Evolutionary conservation across 2,329 filamentous ascomycete species (phyloP).

Genomic region (Penicillium olsonii): DNA sequence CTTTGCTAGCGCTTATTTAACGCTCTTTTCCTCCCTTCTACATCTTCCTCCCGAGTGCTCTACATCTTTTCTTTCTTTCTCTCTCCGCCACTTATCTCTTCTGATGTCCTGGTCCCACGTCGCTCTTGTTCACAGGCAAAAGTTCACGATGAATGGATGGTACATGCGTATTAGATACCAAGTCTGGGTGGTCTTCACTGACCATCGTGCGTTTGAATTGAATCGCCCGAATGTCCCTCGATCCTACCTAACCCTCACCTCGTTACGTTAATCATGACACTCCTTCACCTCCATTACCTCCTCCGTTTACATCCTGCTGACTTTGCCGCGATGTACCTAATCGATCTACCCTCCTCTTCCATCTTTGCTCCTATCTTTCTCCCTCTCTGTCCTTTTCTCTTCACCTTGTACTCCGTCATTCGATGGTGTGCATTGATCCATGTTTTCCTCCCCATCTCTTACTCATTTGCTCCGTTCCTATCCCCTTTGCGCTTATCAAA

Average conservation of each 20-base stretch:
- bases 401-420: conserved; percentile 1
- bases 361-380: background rate
- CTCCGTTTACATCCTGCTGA: conserved; percentile 7
- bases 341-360: background rate
- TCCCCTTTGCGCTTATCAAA: conserved; percentile 4
- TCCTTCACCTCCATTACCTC: conserved; percentile 1
- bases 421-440: conserved; percentile 5
- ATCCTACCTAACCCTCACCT: conserved; percentile 9
- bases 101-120: conserved; percentile 9
- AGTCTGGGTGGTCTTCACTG: conserved; percentile 18
- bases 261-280: conserved; percentile 6
- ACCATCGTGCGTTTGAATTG: conserved; percentile 20
- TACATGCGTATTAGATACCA: conserved; percentile 28
- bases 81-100: conserved; percentile 18
- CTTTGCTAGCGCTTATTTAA: conserved; percentile 28
- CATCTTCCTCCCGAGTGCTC: conserved; percentile 12
- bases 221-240: conserved; percentile 17
- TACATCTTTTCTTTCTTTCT: conserved; percentile 16
- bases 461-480: background rate
- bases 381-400: conserved; percentile 7
- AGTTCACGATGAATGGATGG: conserved; percentile 24
- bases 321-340: conserved; percentile 6
- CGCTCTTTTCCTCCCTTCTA: conserved; percentile 20
- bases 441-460: conserved; percentile 5
- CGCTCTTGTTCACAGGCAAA: conserved; percentile 26